These are phyloP conservation scores for Baorangia bicolor DNA, from an alignment of 768 basidiomycete species.

Conservation along the genomic window DNA sequence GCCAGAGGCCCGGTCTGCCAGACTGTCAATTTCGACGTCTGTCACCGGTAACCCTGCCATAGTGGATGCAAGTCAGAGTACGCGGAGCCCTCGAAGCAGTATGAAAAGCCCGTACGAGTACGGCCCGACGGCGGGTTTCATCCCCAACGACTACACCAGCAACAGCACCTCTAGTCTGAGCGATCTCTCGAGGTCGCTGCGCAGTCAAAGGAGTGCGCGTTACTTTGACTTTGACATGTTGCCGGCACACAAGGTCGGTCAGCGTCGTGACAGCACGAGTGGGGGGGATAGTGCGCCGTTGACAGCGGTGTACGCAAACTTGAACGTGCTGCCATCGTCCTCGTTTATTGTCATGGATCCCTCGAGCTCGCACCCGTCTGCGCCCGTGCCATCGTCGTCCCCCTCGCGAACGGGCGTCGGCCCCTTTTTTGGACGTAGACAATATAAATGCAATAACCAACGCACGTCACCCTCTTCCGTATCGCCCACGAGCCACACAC, in stretches of 20 bases:
- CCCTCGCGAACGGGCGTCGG: slow-evolving; percentile 1
- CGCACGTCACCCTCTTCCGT: background rate
- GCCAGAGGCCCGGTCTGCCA: background rate
- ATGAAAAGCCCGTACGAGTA: slow-evolving; percentile 4
- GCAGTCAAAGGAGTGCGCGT: slow-evolving; percentile 15
- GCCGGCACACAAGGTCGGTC: slow-evolving; percentile 3
- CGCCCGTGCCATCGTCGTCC: background rate
- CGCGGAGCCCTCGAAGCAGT: background rate
- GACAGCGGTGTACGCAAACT: too few species aligned
- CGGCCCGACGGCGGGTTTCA: slow-evolving; percentile 32
- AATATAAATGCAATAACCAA: slow-evolving; percentile 34
- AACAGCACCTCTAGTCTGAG: slow-evolving; percentile 8
- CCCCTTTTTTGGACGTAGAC: slow-evolving; percentile 21
- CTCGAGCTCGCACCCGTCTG: background rate
- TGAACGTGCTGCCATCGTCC: background rate
- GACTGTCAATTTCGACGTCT: background rate
- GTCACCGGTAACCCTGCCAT: background rate
- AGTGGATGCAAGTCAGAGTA: slow-evolving; percentile 1
- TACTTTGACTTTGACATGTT: slow-evolving; percentile 32
- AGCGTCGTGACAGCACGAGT: background rate
- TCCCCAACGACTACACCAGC: slow-evolving; percentile 15
- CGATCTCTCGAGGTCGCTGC: slow-evolving; percentile 9
- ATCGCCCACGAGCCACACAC: background rate
- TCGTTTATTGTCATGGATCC: background rate
- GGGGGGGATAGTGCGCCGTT: background rate